Base-by-base conservation (phyloP, 768 basidiomycete species). In the Cubamyces sp. region DNA sequence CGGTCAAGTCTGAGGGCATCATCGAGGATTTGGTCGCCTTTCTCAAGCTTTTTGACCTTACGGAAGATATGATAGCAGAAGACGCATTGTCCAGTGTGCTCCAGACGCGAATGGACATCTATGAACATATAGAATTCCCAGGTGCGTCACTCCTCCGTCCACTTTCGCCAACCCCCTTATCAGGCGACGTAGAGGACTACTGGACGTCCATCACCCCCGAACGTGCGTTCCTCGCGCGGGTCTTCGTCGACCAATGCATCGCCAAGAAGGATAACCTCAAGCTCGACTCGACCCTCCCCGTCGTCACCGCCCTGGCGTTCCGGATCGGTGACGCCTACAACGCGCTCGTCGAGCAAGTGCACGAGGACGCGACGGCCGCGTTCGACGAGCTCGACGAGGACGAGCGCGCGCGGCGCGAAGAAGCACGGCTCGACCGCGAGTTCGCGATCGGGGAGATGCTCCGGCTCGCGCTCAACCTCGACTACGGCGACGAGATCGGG, bases 401-500 rank as follows among this genome's bases (percentile, higher is more conserved):
- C 57, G 73, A 69, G 25, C 65, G 73, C 30, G 72, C 74, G 4
- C 68, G 70, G 53, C 75, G 72, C 56, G 84, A 85, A 42, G 85
- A 87, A 11, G 78, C 78, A 41, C 76, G 74, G 16, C 66, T 78
- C 3, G 80, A 84, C 26, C 80, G 77, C 39, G 87, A 88, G 67
- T 87, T 91, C 59, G 76, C 94, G 7, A 79, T 96, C n/a, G 79
- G 84, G 0, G 93, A 98, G 73, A 81, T 98, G 73, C 81, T 97
- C 23, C 83, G 81, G 66, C 76, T 96, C 30, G 91, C 92, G 0
- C 81, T 90, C 3, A 84, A 89, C 62, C 78, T 94, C 26, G 96
- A 98, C 73, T 98, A 96, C 68, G 84, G 87, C 0, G 96, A 98
- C 75, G 94, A 97, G 74, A 91, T 90, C 61, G 96, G 96, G 3